A percentile compares a stretch with the other conserved stretches of the same genome.
Conservation (phyloP, 2,329 filamentous ascomycete species). For the Fusarium palustre region DNA sequence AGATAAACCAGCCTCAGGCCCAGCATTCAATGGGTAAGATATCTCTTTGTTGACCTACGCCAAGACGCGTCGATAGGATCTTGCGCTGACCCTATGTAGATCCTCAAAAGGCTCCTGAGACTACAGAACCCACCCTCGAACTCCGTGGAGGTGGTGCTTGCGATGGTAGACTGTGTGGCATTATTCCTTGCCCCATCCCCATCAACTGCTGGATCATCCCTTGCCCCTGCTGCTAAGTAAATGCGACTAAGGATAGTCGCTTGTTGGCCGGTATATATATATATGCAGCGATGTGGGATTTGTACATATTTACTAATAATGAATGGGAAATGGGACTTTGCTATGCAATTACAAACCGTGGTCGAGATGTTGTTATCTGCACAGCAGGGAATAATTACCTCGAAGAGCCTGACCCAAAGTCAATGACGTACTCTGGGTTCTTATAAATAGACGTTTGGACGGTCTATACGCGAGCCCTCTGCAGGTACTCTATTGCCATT, state of each 20-base stretch:
- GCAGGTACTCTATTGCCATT: neutral
- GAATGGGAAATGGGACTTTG: neutral
- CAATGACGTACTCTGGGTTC: neutral
- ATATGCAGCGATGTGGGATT: neutral
- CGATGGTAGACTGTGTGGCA: constrained; percentile 24
- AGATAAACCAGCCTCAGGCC: constrained; percentile 21
- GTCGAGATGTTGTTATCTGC: neutral
- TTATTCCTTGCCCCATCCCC: constrained; percentile 29
- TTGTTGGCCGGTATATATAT: neutral
- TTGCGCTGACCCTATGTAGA: neutral
- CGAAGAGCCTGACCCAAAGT: neutral
- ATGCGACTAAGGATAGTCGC: too few relatives aligned
- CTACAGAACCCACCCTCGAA: constrained; percentile 7
- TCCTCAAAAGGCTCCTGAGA: constrained; percentile 18
- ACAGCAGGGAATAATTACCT: neutral
- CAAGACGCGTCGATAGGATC: neutral
- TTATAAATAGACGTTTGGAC: neutral
- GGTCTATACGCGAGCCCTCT: neutral
- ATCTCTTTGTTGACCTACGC: too few relatives aligned
- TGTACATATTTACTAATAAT: neutral
- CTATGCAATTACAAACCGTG: neutral
- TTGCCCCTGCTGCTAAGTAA: constrained; percentile 21
- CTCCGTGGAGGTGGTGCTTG: constrained; percentile 29
- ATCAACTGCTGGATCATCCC: constrained; percentile 36
- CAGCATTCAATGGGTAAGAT: constrained; percentile 24